Conservation (phyloP, 106 monocot genomes). For the Vanilla planifolia region DNA sequence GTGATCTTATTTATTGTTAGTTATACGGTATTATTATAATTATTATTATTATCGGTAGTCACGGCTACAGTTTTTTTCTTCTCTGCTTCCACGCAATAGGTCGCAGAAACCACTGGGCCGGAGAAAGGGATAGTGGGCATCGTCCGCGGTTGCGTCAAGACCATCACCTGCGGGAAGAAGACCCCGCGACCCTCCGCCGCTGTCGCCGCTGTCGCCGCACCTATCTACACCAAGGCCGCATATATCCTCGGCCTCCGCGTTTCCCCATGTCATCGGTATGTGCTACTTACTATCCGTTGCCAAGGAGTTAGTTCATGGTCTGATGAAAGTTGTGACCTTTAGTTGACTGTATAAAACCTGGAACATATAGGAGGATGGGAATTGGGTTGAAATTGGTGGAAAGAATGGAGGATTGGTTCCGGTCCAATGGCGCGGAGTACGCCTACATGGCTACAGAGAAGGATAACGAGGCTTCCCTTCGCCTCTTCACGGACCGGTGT, state of each 20-base stretch:
- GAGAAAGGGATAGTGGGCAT: constrained; percentile 51
- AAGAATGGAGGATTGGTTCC: constrained; percentile 60
- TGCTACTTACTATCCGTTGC: background rate
- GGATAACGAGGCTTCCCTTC: constrained; percentile 55
- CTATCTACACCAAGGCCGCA: constrained; percentile 38
- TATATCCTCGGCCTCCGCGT: constrained; percentile 80
- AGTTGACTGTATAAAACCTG: background rate
- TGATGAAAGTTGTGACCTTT: too few species aligned
- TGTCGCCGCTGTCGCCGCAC: background rate
- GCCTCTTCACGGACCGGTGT: constrained; percentile 51
- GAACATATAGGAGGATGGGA: constrained; percentile 40
- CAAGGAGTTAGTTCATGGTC: background rate
- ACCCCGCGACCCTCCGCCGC: constrained; percentile 6
- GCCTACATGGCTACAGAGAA: constrained; percentile 80
- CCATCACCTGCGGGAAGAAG: constrained; percentile 54
- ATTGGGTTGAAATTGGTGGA: constrained; percentile 46
- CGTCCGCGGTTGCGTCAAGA: constrained; percentile 65
- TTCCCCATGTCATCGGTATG: constrained; percentile 48
- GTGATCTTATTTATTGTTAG: too few species aligned
- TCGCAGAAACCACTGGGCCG: constrained; percentile 41
- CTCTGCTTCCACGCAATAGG: constrained; percentile 10
- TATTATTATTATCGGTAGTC: too few species aligned
- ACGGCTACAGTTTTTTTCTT: background rate
- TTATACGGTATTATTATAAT: too few species aligned
- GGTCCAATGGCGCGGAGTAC: constrained; percentile 53